Evolutionary conservation across 805 yeast genomes (phyloP), one percentile per base, ranked within the genome.

Genomic region (Priceomyces medius): DNA sequence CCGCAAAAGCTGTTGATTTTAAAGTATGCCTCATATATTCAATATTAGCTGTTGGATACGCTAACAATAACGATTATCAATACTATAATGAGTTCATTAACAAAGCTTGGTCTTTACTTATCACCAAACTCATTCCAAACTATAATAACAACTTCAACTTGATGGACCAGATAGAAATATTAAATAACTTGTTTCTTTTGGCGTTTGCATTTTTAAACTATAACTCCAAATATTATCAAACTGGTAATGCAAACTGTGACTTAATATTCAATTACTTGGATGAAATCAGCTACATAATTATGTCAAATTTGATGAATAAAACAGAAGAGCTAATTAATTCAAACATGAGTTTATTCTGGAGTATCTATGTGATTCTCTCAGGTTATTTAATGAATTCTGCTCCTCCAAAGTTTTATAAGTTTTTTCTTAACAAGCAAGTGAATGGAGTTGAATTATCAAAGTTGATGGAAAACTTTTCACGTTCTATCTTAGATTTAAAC

Each of bases 181-280:
- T 77, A 38, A 71, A 69, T 41, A 69, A 74, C 41, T 61, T 78
- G 28, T 74, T 73, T 24, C 50, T 76, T 16, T 53, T 79, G 23
- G 58, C 74, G 20, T 68, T 59, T 47, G 62, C 76, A 10, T 72
- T 73, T 44, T 53, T 76, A 36, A 59, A 64, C 20, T 65, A 66
- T 51, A 63, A 71, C 40, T 24, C 38, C 14, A 58, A 64, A n/a
- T 45, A 55, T 28, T 27, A 28, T 20, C 26, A 37, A 23, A 16
- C 48, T 8, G 37, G 37, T 16, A 48, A 42, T 16, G 46, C 61
- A n/a, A 71, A 72, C 23, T 66, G 70, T 20, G 77, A 74, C 40
- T 67, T 76, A 26, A 61, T 77, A 4, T 61, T 77, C 44, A 74
- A 75, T 47, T 74, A 74, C 46, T 58, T 79, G 37, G 74, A 77